Base-by-base conservation (phyloP, 306 rosid species). In the Castanea mollissima region DNA sequence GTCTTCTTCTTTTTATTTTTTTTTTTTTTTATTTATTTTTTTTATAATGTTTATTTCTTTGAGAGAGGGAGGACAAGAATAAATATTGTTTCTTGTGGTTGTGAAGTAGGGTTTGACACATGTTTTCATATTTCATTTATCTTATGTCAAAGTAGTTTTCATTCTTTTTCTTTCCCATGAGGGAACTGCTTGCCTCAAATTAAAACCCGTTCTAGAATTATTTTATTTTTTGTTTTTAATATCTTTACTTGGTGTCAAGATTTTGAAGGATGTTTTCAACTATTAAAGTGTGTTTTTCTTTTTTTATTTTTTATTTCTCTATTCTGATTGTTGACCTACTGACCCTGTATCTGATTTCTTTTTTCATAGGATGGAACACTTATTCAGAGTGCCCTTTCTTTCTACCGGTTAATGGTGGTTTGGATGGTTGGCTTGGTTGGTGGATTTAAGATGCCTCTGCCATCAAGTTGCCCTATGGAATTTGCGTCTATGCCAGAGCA, bases 391-490 rank as follows among this genome's bases (percentile, higher is more conserved):
- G 96, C 97, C 71, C 96, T 93, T 78, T 79, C 96, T 56, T 90
- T 91, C 88, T 90, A 88, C 81, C 98, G 97, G 75, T 76, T 96
- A 86, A 89, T 96, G 98, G 84, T 96, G 63, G 89, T 91, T 58
- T 96, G 99, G 99, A 80, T 93, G 83, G 99, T 87, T 88, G 89
- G 90, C 86, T 76, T 93, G 94, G 94, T 96, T 83, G 99, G 98
- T 79, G 99, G 98, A 76, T 96, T 90, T 79, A 91, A 93, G 89
- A 96, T 96, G 98, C 99, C 99, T 77, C 87, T 96, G 49, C 94
- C 96, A 55, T 70, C 89, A 71, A 83, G 87, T 68, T 89, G 96
- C 88, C 96, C 98, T 2, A 87, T 79, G 88, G 98, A 88, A 77
- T 90, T 96, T 87, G 97, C 99, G 5, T 85, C 88, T 62, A 88